A percentile compares a stretch with the other conserved stretches of the same genome.
phyloP scores from a whole-genome alignment of 2,329 filamentous ascomycete genomes.

The Pseudopyricularia javanii region DNA sequence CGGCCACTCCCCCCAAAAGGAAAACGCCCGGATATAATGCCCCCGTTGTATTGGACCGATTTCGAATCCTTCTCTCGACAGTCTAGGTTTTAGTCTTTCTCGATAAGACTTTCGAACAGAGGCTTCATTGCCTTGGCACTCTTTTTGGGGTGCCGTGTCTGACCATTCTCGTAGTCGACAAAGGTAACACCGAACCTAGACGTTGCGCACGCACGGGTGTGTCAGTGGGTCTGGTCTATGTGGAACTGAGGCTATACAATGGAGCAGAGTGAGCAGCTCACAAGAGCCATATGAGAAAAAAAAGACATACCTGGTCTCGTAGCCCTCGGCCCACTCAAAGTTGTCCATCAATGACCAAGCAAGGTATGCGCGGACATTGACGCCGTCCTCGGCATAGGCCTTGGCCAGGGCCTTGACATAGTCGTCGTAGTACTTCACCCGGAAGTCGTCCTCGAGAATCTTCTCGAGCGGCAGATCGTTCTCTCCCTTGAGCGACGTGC shows the following conservation, averaged over 20 bases:
- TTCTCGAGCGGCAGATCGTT: slow-evolving; percentile 59
- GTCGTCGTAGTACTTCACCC: slow-evolving; percentile 63
- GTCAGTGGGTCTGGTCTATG: neutral
- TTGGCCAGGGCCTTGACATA: slow-evolving; percentile 69
- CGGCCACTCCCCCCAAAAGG: too few species aligned
- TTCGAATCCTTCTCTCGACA: too few species aligned
- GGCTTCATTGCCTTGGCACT: slow-evolving; percentile 60
- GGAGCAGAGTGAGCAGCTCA: neutral
- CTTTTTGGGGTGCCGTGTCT: slow-evolving; percentile 75
- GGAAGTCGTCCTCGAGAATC: slow-evolving; percentile 72
- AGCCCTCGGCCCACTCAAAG: slow-evolving; percentile 88
- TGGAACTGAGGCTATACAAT: neutral
- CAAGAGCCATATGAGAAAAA: too few species aligned
- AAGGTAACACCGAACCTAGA: slow-evolving; percentile 61
- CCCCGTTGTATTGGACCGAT: neutral
- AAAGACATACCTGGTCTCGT: slow-evolving; percentile 50
- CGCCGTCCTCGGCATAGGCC: slow-evolving; percentile 58
- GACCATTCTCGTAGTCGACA: slow-evolving; percentile 69
- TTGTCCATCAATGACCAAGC: slow-evolving; percentile 86
- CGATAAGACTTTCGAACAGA: slow-evolving; percentile 60
- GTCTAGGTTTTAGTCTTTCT: slow-evolving; percentile 50
- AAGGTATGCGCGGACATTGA: slow-evolving; percentile 69
- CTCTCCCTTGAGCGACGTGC: slow-evolving; percentile 73
- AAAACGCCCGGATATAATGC: neutral
- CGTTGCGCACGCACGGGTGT: too few species aligned